Evolutionary conservation across 2,329 filamentous ascomycete species (phyloP).

Genomic region (Aaosphaeria pasadenensis): DNA sequence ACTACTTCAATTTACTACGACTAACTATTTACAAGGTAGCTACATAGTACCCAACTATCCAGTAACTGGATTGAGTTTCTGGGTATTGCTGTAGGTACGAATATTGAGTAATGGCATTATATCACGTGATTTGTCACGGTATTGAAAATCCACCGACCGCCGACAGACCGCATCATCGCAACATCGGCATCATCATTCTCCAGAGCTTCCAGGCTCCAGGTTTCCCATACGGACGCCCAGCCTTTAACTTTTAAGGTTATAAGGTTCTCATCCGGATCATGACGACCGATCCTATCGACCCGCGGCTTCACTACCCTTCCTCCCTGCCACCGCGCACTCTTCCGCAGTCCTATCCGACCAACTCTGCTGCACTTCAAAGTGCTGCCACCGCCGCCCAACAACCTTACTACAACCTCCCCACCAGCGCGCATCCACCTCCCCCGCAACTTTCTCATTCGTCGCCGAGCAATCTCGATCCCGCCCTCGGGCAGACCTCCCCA

Average conservation of each 20-base stretch:
- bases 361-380: slow-evolving; percentile 17
- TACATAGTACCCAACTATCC: too few relatives aligned
- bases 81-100: too few relatives aligned
- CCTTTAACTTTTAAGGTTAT: too few relatives aligned
- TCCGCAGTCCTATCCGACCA: slow-evolving; percentile 23
- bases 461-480: slow-evolving; percentile 23
- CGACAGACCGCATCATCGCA: neutral
- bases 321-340: slow-evolving; percentile 20
- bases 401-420: slow-evolving; percentile 32
- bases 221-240: too few relatives aligned
- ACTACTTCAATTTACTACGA: too few relatives aligned
- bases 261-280: neutral
- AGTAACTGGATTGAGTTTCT: too few relatives aligned
- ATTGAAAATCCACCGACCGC: neutral
- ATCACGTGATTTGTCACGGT: neutral
- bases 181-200: neutral
- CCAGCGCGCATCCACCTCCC: slow-evolving; percentile 18
- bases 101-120: neutral
- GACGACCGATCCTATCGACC: slow-evolving; percentile 32
- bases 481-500: slow-evolving; percentile 31
- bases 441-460: slow-evolving; percentile 16
- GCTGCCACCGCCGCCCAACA: slow-evolving; percentile 11
- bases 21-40: too few relatives aligned
- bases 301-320: slow-evolving; percentile 24
- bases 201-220: neutral